Evolutionary conservation across 148 eudicot genomes (phyloP).

Genomic region (Rhododendron simsii): DNA sequence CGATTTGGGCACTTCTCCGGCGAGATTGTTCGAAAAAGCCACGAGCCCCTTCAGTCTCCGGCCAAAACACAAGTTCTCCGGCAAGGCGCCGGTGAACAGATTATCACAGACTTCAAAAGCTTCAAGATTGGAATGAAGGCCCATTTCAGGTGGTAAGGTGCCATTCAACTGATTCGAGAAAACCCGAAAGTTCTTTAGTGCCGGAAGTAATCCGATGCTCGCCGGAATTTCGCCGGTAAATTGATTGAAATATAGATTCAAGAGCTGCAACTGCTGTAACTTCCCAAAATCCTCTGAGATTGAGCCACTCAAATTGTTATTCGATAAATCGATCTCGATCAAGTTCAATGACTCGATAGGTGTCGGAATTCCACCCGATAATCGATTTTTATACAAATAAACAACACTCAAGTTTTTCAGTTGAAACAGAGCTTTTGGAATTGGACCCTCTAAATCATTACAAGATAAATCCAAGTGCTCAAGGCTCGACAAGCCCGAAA

Average conservation of each 20-base stretch:
- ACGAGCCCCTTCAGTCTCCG: conserved; percentile 33
- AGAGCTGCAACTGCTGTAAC: conserved; percentile 23
- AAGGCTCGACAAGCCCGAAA: conserved; percentile 37
- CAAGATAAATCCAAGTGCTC: conserved; percentile 41
- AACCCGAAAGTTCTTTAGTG: conserved; percentile 17
- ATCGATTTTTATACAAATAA: conserved; percentile 35
- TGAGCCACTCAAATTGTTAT: conserved; percentile 42
- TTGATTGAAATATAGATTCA: conserved; percentile 35
- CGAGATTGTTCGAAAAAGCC: conserved; percentile 41
- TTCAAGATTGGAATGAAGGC: conserved; percentile 42
- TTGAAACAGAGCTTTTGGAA: conserved; percentile 58
- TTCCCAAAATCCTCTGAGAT: conserved; percentile 41
- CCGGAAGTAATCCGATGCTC: conserved; percentile 32
- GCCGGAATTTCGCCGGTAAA: conserved; percentile 38
- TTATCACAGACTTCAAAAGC: conserved; percentile 38
- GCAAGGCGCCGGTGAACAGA: conserved; percentile 46
- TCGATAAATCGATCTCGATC: conserved; percentile 35
- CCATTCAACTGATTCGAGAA: conserved; percentile 46
- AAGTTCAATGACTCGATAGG: conserved; percentile 32
- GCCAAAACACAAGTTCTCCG: conserved; percentile 42
- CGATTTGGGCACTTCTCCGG: conserved; percentile 52
- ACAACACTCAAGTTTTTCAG: conserved; percentile 43
- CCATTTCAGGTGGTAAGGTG: conserved; percentile 46
- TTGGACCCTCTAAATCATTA: conserved; percentile 44
- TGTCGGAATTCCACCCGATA: conserved; percentile 55